Evolutionary conservation across 192 early-diverging fungal genomes (phyloP).

Genomic region (Borealophlyctis nickersoniae): DNA sequence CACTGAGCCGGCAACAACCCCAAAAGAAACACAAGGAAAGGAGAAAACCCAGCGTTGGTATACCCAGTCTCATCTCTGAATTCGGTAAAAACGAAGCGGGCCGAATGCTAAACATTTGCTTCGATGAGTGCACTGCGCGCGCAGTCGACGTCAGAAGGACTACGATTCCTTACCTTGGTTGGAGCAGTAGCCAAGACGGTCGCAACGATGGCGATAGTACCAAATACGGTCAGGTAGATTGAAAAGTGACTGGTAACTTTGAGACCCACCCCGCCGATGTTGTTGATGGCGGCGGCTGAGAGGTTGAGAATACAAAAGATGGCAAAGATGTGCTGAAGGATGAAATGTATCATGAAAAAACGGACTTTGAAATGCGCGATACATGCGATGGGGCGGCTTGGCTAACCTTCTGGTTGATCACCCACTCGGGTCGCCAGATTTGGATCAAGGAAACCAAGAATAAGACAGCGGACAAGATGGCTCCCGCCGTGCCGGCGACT

Average conservation of each 20-base stretch:
- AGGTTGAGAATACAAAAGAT: constrained; percentile 31
- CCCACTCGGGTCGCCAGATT: constrained; percentile 2
- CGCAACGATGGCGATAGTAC: constrained; percentile 40
- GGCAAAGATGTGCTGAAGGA: constrained; percentile 9
- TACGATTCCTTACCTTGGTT: constrained; percentile 21
- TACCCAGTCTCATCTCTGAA: constrained; percentile 30
- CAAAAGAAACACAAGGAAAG: constrained; percentile 34
- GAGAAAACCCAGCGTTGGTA: constrained; percentile 26
- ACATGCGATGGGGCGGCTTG: background rate
- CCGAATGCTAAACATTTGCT: constrained; percentile 19
- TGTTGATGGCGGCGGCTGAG: constrained; percentile 31
- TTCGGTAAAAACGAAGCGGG: constrained; percentile 28
- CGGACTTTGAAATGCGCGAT: too few species aligned
- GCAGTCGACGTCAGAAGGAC: background rate
- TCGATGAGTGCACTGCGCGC: background rate
- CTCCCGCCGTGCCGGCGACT: constrained; percentile 23
- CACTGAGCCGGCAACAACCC: constrained; percentile 39
- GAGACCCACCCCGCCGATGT: constrained; percentile 22
- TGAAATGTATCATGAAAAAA: too few species aligned
- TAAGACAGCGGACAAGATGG: constrained; percentile 28
- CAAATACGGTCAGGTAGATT: constrained; percentile 37
- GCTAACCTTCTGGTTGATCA: background rate
- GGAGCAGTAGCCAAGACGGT: constrained; percentile 32
- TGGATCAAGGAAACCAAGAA: constrained; percentile 12
- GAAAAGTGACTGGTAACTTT: constrained; percentile 27